phyloP scores from a whole-genome alignment of 306 rosid genomes.

The peach (Prunus persica) region Prunus_persica_NCBIv2 NC_034011.1:25359001-25359500 shows the following conservation, averaged over 20 bases:
- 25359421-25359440: constrained; percentile 58
- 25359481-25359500: constrained; percentile 27
- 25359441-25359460: constrained; percentile 58
- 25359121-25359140: constrained; percentile 61
- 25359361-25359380: constrained; percentile 55
- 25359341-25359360: constrained; percentile 56
- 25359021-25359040: constrained; percentile 24
- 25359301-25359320: constrained; percentile 51
- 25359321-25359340: constrained; percentile 47
- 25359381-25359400: constrained; percentile 61
- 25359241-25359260: constrained; percentile 53
- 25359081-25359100: constrained; percentile 58
- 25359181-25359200: constrained; percentile 56
- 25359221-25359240: constrained; percentile 58
- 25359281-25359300: constrained; percentile 42
- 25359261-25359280: constrained; percentile 51
- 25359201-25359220: constrained; percentile 51
- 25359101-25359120: constrained; percentile 68
- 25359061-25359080: constrained; percentile 50
- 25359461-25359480: constrained; percentile 39
- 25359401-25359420: constrained; percentile 50
- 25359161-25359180: constrained; percentile 74
- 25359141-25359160: constrained; percentile 70
- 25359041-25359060: constrained; percentile 29
- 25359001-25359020: constrained; percentile 30